phyloP scores from a whole-genome alignment of 2,329 filamentous ascomycete species.

The Akanthomyces lecanii region DNA sequence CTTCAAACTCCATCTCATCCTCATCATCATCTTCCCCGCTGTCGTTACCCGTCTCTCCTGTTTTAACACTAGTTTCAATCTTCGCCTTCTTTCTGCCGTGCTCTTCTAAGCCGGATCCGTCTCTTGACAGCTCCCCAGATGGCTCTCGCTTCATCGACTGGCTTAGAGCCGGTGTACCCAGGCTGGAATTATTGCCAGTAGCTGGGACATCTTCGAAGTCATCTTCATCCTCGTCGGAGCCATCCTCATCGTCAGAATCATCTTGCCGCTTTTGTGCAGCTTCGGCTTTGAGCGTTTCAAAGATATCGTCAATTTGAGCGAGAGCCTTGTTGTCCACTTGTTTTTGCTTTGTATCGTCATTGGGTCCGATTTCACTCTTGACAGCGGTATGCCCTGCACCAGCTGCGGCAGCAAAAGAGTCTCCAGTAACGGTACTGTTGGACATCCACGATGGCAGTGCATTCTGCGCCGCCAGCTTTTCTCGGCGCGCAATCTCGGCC shows the following conservation, averaged over 20 bases:
- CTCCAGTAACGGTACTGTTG: constrained; percentile 62
- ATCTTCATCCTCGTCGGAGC: constrained; percentile 40
- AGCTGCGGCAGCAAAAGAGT: constrained; percentile 46
- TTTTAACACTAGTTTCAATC: constrained; percentile 48
- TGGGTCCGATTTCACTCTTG: constrained; percentile 42
- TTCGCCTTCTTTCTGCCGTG: constrained; percentile 57
- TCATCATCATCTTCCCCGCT: constrained; percentile 46
- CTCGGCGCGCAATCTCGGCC: constrained; percentile 60
- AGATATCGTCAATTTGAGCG: constrained; percentile 62
- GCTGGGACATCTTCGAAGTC: constrained; percentile 50
- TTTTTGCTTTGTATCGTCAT: constrained; percentile 39
- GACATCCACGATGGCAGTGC: constrained; percentile 68
- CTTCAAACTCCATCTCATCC: constrained; percentile 56
- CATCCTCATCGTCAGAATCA: constrained; percentile 31
- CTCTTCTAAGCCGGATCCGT: constrained; percentile 35
- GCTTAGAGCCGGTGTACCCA: constrained; percentile 29
- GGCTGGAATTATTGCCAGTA: constrained; percentile 29
- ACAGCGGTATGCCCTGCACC: constrained; percentile 24
- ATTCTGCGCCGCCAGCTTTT: constrained; percentile 64
- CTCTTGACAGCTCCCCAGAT: constrained; percentile 25
- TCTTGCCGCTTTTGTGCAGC: constrained; percentile 38
- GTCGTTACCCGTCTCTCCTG: constrained; percentile 42
- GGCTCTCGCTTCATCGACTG: constrained; percentile 31
- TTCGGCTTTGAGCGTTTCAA: constrained; percentile 61
- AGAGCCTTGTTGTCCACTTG: constrained; percentile 48